These are phyloP conservation scores for Venustampulla echinocandica DNA, from an alignment of 495 filamentous ascomycete genomes.

Conservation along the genomic window DNA sequence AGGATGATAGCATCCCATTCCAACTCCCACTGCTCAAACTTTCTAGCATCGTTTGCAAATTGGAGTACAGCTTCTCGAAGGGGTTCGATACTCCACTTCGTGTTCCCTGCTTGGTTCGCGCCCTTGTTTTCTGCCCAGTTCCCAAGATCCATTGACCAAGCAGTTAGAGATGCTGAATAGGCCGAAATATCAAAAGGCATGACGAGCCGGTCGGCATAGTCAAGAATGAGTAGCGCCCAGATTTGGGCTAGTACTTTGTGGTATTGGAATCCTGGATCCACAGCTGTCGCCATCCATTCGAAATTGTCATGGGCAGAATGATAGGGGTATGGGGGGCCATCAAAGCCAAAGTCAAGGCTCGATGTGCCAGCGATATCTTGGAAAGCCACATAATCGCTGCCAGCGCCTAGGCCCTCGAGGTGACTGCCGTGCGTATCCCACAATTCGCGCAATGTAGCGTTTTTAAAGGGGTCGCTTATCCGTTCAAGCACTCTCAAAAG, in stretches of 20 bases:
- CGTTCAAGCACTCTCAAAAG: slow-evolving; percentile 65
- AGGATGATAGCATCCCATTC: slow-evolving; percentile 60
- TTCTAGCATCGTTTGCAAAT: slow-evolving; percentile 47
- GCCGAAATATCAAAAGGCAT: slow-evolving; percentile 71
- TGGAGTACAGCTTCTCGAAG: slow-evolving; percentile 52
- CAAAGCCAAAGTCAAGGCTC: slow-evolving; percentile 78
- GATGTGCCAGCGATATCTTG: slow-evolving; percentile 90
- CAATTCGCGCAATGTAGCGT: slow-evolving; percentile 61
- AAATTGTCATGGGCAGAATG: slow-evolving; percentile 85
- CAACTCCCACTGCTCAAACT: slow-evolving; percentile 66
- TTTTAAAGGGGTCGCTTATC: slow-evolving; percentile 60
- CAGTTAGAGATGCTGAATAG: slow-evolving; percentile 55
- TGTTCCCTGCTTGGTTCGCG: slow-evolving; percentile 30
- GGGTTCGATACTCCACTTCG: slow-evolving; percentile 44
- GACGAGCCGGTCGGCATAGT: slow-evolving; percentile 70
- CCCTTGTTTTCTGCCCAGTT: slow-evolving; percentile 50
- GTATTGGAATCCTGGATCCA: slow-evolving; percentile 75
- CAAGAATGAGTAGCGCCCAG: slow-evolving; percentile 73
- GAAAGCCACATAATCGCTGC: slow-evolving; percentile 87
- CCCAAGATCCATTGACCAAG: slow-evolving; percentile 60
- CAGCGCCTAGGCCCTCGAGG: slow-evolving; percentile 65
- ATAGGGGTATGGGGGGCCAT: slow-evolving; percentile 60
- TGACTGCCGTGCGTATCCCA: slow-evolving; percentile 61
- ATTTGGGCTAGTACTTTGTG: slow-evolving; percentile 74
- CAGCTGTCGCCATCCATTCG: slow-evolving; percentile 71